Evolutionary conservation across 164 flowering plant species (phyloP).

Genomic region (Aristolochia fimbriata): DNA sequence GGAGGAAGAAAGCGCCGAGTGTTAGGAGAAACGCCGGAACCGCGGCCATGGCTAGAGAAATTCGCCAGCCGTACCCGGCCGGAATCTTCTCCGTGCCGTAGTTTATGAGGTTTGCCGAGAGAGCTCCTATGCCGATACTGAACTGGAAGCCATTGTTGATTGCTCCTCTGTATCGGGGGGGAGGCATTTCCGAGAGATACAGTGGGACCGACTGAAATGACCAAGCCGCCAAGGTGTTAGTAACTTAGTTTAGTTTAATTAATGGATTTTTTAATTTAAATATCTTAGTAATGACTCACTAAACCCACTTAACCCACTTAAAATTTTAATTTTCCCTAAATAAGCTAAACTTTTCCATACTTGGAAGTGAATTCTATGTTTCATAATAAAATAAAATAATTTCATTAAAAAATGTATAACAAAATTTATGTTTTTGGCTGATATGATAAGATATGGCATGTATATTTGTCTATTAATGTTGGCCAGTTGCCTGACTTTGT

Average conservation of each 20-base stretch:
- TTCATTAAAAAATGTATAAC: too few species aligned
- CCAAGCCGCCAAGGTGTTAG: too few species aligned
- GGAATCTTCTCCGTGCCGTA: conserved; percentile 19
- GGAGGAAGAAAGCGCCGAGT: conserved; percentile 19
- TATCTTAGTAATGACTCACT: too few species aligned
- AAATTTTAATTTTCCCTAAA: too few species aligned
- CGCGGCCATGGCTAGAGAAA: conserved; percentile 23
- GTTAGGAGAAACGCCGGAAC: conserved; percentile 19
- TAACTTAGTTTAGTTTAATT: neutral
- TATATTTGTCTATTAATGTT: too few species aligned
- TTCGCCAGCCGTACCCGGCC: conserved; percentile 24
- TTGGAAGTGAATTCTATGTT: too few species aligned
- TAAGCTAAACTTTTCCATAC: too few species aligned
- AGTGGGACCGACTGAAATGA: conserved; percentile 54
- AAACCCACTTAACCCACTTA: too few species aligned
- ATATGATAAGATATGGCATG: too few species aligned
- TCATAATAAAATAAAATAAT: too few species aligned
- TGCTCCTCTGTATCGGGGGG: conserved; percentile 35
- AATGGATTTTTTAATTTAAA: neutral
- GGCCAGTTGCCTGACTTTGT: too few species aligned
- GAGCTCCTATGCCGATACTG: conserved; percentile 33
- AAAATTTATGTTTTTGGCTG: too few species aligned
- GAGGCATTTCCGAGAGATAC: conserved; percentile 76
- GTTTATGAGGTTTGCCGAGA: conserved; percentile 21
- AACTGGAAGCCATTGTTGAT: conserved; percentile 55